phyloP scores from a whole-genome alignment of 2,329 filamentous ascomycete species.

The Hymenoscyphus albidus region DNA sequence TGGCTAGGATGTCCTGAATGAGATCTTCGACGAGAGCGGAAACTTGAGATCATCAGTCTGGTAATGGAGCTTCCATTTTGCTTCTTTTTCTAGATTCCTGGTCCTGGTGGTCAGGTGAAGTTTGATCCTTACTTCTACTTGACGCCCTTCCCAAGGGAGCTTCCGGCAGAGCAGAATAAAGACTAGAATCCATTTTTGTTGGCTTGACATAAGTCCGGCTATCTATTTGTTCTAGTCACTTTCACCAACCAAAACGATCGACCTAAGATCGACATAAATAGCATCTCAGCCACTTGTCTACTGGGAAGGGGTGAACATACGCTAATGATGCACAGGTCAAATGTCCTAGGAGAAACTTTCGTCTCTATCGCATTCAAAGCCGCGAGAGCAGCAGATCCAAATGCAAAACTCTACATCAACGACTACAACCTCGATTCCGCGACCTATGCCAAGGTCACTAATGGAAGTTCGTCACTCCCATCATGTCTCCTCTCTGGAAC shows the following conservation, averaged over 20 bases:
- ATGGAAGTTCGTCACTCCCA: conserved; percentile 34
- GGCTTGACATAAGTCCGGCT: no score
- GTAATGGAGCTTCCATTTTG: conserved; percentile 13
- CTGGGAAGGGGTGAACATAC: no score
- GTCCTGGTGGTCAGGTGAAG: no score
- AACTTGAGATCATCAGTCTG: conserved; percentile 58
- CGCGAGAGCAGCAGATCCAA: conserved; percentile 62
- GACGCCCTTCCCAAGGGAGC: no score
- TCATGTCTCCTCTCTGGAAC: neutral
- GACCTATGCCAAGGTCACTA: conserved; percentile 56
- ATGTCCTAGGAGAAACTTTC: conserved; percentile 66
- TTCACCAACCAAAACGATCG: no score
- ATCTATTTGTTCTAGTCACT: no score
- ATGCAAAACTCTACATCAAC: conserved; percentile 71
- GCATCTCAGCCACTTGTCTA: no score
- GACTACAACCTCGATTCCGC: conserved; percentile 59
- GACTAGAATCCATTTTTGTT: no score
- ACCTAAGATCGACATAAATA: no score
- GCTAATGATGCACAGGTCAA: conserved; percentile 35
- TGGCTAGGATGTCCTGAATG: conserved; percentile 60
- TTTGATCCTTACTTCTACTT: no score
- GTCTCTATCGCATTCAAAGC: conserved; percentile 67
- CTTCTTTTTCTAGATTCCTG: no score
- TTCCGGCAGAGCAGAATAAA: no score
- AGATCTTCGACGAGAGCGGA: conserved; percentile 52